These are phyloP conservation scores for Orobanche coerulescens DNA, from an alignment of 257 asterid genomes.

Conservation along the genomic window DNA sequence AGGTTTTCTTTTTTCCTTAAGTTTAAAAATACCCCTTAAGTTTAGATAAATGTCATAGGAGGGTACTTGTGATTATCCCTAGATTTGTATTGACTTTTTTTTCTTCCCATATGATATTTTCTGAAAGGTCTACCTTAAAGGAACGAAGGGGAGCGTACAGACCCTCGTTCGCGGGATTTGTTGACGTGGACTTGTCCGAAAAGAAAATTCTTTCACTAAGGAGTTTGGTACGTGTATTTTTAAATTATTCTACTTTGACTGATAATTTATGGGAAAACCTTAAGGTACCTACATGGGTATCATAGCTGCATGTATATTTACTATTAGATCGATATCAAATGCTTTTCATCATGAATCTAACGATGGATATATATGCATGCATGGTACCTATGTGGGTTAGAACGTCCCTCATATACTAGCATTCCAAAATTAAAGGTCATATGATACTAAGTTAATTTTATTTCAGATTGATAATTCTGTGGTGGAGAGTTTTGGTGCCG, in stretches of 20 bases:
- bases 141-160: slow-evolving; percentile 16
- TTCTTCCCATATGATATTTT: not conserved
- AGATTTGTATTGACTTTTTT: not conserved
- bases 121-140: slow-evolving; percentile 24
- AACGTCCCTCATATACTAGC: too few relatives aligned
- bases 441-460: not conserved
- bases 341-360: too few relatives aligned
- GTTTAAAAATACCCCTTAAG: not conserved
- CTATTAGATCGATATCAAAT: too few relatives aligned
- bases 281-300: too few relatives aligned
- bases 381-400: too few relatives aligned
- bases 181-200: slow-evolving; percentile 22
- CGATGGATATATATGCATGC: too few relatives aligned
- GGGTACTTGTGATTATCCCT: not conserved
- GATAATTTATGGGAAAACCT: too few relatives aligned
- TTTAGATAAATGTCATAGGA: not conserved
- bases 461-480: slow-evolving; percentile 37
- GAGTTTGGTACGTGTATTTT: slow-evolving; percentile 41
- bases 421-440: too few relatives aligned
- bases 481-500: slow-evolving; percentile 36
- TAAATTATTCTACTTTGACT: too few relatives aligned
- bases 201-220: slow-evolving; percentile 50
- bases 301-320: too few relatives aligned
- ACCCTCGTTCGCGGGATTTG: slow-evolving; percentile 40
- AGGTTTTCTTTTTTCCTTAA: slow-evolving; percentile 32